Conservation (phyloP, 192 early-diverging fungal species). For the Radiomyces spectabilis region DNA sequence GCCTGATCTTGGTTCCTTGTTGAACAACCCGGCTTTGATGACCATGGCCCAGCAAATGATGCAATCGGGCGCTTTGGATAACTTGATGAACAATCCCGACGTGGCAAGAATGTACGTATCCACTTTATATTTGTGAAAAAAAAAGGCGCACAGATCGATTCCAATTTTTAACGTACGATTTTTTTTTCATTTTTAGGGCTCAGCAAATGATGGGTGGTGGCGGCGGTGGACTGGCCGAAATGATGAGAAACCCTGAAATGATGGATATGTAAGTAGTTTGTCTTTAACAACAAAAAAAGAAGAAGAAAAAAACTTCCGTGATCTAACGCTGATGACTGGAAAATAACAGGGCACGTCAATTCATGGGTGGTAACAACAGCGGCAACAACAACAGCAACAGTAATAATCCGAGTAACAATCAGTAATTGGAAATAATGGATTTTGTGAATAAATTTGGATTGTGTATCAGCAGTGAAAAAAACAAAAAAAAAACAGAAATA, state of each 20-base stretch:
- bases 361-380: conserved; percentile 31
- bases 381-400: neutral
- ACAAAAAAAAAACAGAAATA: too few relatives aligned
- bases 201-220: conserved; percentile 71
- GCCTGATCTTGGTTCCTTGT: conserved; percentile 64
- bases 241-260: conserved; percentile 72
- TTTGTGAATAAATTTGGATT: too few relatives aligned
- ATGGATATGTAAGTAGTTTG: conserved; percentile 35
- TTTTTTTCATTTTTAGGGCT: conserved; percentile 43
- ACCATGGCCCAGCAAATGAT: conserved; percentile 92
- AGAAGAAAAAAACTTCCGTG: neutral
- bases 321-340: too few relatives aligned
- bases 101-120: conserved; percentile 67
- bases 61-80: conserved; percentile 71
- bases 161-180: conserved; percentile 2
- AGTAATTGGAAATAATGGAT: too few relatives aligned
- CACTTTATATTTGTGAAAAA: neutral
- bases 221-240: conserved; percentile 40
- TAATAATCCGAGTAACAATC: conserved; percentile 2
- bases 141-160: neutral
- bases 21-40: conserved; percentile 95
- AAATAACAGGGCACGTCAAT: conserved; percentile 35
- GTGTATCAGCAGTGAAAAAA: too few relatives aligned
- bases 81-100: conserved; percentile 89
- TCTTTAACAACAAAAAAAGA: neutral